Conservation (phyloP, 495 filamentous ascomycete species). For the Talaromyces wortmannii region DNA sequence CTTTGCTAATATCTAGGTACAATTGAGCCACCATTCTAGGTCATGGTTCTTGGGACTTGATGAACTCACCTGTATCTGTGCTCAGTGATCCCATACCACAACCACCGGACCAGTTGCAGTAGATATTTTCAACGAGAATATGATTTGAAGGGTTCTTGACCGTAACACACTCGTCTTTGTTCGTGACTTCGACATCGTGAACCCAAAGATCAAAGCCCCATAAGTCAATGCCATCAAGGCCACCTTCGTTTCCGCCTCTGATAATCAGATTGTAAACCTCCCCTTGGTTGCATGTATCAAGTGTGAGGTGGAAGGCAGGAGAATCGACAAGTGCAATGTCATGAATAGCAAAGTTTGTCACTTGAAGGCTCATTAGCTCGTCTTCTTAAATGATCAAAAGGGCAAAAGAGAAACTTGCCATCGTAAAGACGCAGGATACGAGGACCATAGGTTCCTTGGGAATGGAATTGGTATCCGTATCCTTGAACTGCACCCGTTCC, state of each 20-base stretch:
- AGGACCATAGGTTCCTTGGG: constrained; percentile 15
- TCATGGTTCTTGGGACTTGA: constrained; percentile 24
- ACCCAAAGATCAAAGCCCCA: constrained; percentile 36
- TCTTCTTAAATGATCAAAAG: neutral
- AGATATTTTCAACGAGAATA: constrained; percentile 40
- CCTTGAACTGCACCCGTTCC: constrained; percentile 21
- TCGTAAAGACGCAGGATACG: constrained; percentile 23
- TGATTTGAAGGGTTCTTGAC: constrained; percentile 35
- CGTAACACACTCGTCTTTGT: constrained; percentile 41
- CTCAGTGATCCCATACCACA: constrained; percentile 38
- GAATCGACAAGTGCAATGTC: constrained; percentile 38
- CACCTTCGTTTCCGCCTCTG: constrained; percentile 32
- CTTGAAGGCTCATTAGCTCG: neutral
- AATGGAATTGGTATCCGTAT: constrained; percentile 24
- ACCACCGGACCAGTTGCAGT: constrained; percentile 42
- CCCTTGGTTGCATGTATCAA: constrained; percentile 33
- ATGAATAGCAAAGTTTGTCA: constrained; percentile 31
- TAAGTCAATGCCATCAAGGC: constrained; percentile 36
- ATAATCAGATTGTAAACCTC: constrained; percentile 39
- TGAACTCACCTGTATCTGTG: constrained; percentile 34
- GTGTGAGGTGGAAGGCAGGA: constrained; percentile 34
- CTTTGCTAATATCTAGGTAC: constrained; percentile 34
- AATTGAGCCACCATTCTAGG: constrained; percentile 31
- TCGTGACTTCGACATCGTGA: constrained; percentile 41
- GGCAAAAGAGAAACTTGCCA: constrained; percentile 11